Evolutionary conservation across 2,329 filamentous ascomycete species (phyloP), one percentile per base, ranked within the genome.

Genomic region (Paecilomyces variotii): DNA sequence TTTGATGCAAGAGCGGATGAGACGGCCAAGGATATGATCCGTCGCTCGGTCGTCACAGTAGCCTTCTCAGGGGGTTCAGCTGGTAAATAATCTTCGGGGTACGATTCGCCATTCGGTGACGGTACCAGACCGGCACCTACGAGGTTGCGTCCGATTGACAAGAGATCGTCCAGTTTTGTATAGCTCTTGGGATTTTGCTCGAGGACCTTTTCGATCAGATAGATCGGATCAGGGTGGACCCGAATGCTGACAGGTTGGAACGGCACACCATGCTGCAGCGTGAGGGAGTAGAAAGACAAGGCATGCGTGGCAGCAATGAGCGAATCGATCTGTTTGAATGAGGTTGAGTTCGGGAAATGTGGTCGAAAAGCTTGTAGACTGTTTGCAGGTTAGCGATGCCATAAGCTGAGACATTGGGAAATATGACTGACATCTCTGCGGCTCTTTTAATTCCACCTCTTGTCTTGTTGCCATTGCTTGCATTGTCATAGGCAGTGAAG

Each of bases 191-290:
- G 67, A 59, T 87, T 87, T 65, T 87, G 85, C 52, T 83, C 80
- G 7, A 87, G 76, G 0, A 87, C 77, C 65, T 83, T 86, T 59
- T 78, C 78, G 56, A 87, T 76, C 26, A 87, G 72, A 0, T 79
- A 78, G 3, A 87, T 70, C 4, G 85, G 84, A 65, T 87, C 84
- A 9, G 79, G 73, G 63, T 82, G 83, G 49, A 84, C 82, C n/a
- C 85, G 81, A 59, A 87, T 87, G 66, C 81, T 86, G 64, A 87
- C 85, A 2, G 85, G 85, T 64, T 85, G 82, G 66, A 87, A 87
- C 1, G 84, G 84, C 14, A 87, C 82, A 19, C 83, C 84, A 60
- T 87, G 84, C 63, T 87, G 82, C 3, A 87, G 73, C 0, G 80
- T 86, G 6, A 87, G 73, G 1, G 83, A 84, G 67, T 87, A 87